phyloP scores from a whole-genome alignment of 2,329 filamentous ascomycete species.

The Cladosporium sp. region DNA sequence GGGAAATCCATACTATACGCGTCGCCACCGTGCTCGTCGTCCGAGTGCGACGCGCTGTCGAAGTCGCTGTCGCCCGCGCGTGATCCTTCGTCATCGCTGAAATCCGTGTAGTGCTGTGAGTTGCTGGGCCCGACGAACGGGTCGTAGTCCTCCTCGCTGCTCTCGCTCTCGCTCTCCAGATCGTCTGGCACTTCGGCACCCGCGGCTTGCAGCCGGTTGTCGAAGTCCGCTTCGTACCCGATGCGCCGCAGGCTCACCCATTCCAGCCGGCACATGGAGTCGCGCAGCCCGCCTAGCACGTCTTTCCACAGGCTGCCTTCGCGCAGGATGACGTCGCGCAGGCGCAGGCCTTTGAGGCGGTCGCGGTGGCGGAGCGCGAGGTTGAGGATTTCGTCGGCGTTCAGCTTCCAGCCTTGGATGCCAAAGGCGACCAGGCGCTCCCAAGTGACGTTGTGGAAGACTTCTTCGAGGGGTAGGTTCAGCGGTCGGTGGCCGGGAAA shows the following conservation, averaged over 20 bases:
- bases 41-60: constrained; percentile 23
- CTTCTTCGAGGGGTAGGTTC: constrained; percentile 50
- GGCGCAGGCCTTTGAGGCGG: constrained; percentile 52
- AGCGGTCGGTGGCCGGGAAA: constrained; percentile 55
- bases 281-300: constrained; percentile 50
- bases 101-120: constrained; percentile 1
- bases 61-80: constrained; percentile 1
- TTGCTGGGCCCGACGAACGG: constrained; percentile 9
- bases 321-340: constrained; percentile 56
- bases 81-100: constrained; percentile 16
- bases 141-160: constrained; percentile 30
- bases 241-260: constrained; percentile 59
- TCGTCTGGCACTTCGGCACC: constrained; percentile 46
- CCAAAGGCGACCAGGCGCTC: constrained; percentile 57
- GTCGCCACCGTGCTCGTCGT: constrained; percentile 34
- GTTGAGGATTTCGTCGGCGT: constrained; percentile 54
- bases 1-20: constrained; percentile 42
- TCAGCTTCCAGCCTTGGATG: constrained; percentile 58
- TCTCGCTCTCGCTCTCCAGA: constrained; percentile 39
- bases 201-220: constrained; percentile 31
- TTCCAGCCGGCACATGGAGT: constrained; percentile 52
- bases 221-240: constrained; percentile 52
- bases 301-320: constrained; percentile 56
- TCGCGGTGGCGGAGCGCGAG: constrained; percentile 51
- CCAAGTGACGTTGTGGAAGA: constrained; percentile 59